Evolutionary conservation across 331 rosid genomes (phyloP), one percentile per base, ranked within the genome.

Genomic region (Cucumis variabilis): DNA sequence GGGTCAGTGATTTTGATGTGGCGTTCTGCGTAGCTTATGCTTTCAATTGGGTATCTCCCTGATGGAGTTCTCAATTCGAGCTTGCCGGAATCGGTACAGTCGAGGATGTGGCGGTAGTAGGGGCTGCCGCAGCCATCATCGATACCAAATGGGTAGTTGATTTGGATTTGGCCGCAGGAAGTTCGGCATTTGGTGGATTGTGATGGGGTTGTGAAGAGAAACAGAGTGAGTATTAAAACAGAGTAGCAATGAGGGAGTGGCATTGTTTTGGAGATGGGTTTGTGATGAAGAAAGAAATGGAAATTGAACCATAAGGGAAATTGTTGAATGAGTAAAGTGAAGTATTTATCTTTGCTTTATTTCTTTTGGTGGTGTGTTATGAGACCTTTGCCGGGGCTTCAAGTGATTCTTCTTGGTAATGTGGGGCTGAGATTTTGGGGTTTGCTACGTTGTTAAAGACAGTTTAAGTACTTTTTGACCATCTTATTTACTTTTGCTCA

Each of bases 121-220:
- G 98, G 96, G 89, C 98, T 97, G 85, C 99, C 99, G 62, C 99
- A 97, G 1, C 99, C 99, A 62, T 95, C 98, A 60, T 94, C 99
- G 16, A 97, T 92, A 78, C 98, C 94, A 9, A 97, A 97, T 1
- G 99, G 99, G 89, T 97, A 95, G 71, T 87, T 92, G 75, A 97
- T 96, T 3, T 96, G 92, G 67, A 96, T 93, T 88, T 88, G 89
- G 37, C 98, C 98, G 58, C 99, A 95, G 0, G 95, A 89, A 21
- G 95, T 91, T 92, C 96, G 92, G 91, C 99, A 97, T n/a, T 24
- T 73, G 90, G 72, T 90, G 78, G 95, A 85, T 69, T 89, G 92
- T 14, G 94, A 21, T 82, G 51, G 81, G 82, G 73, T 37, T 88
- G 80, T 46, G 62, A 65, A 84, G 76, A 89, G 60, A 30, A 90